phyloP scores from a whole-genome alignment of 371 early-diverging fungal genomes.

The Cladochytrium tenue region DNA sequence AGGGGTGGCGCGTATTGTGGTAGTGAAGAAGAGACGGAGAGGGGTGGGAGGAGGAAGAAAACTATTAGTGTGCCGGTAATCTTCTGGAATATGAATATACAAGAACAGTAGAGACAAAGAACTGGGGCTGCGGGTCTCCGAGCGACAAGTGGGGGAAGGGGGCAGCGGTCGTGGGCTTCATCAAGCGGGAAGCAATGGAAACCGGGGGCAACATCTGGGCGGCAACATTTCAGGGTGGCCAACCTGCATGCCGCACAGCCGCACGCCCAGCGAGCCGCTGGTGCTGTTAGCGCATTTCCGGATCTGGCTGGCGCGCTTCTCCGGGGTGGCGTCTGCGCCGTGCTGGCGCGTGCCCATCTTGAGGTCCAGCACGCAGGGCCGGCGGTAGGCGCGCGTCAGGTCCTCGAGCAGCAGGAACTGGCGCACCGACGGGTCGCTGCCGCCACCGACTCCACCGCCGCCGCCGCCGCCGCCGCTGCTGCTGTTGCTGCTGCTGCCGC shows the following conservation, averaged over 20 bases:
- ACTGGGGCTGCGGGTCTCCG: too few species aligned
- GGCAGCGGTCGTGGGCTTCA: too few species aligned
- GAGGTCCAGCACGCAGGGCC: conserved; percentile 92
- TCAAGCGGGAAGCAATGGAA: background rate
- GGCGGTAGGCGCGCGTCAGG: conserved; percentile 73
- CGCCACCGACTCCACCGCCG: too few species aligned
- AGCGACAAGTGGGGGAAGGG: too few species aligned
- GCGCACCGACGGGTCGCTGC: conserved; percentile 30
- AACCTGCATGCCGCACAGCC: conserved; percentile 97
- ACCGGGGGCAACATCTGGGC: background rate
- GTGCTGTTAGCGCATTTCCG: conserved; percentile 88
- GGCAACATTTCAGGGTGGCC: too few species aligned
- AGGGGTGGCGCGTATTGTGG: background rate
- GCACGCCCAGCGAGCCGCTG: conserved; percentile 84
- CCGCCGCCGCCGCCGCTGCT: too few species aligned
- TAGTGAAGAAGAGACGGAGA: background rate
- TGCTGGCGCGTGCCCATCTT: conserved; percentile 98
- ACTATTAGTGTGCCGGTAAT: too few species aligned
- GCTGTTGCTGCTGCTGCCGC: too few species aligned
- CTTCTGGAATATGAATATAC: too few species aligned
- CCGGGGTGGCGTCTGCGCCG: conserved; percentile 80
- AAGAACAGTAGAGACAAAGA: too few species aligned
- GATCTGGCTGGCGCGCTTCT: conserved; percentile 83
- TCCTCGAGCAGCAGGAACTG: conserved; percentile 89
- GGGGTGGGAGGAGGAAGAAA: too few species aligned